Conservation (phyloP, 1,284 basidiomycete genomes). For the Grifola frondosa region DNA sequence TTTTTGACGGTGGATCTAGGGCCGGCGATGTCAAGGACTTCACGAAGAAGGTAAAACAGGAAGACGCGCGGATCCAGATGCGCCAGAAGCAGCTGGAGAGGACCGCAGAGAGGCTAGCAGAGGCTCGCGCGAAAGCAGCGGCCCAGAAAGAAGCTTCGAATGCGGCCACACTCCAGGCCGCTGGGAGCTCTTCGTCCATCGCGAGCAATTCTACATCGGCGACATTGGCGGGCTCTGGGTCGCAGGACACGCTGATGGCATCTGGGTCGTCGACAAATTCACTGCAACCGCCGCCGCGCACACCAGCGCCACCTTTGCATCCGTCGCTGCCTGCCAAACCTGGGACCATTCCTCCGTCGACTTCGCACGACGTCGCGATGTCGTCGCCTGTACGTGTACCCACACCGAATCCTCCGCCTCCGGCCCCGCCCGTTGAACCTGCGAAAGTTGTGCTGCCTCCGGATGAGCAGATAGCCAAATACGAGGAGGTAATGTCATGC, state of each 20-base stretch:
- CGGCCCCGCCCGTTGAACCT: too few relatives aligned
- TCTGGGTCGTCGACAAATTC: too few relatives aligned
- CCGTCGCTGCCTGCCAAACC: slow-evolving; percentile 63
- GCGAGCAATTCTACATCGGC: slow-evolving; percentile 14
- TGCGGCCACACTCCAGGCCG: slow-evolving; percentile 24
- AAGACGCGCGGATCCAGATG: slow-evolving; percentile 62
- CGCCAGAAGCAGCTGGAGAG: slow-evolving; percentile 54
- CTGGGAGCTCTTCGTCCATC: slow-evolving; percentile 19
- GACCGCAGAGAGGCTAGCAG: slow-evolving; percentile 44
- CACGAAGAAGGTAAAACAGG: slow-evolving; percentile 64
- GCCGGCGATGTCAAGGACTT: slow-evolving; percentile 73
- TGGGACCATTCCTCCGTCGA: slow-evolving; percentile 31
- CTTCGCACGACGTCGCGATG: slow-evolving; percentile 11
- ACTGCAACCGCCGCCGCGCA: slow-evolving; percentile 22
- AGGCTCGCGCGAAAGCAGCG: slow-evolving; percentile 43
- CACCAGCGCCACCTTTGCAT: slow-evolving; percentile 44
- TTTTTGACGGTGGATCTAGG: slow-evolving; percentile 37
- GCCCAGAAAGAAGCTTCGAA: slow-evolving; percentile 23
- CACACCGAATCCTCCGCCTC: slow-evolving; percentile 28
- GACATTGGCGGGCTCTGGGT: slow-evolving; percentile 7
- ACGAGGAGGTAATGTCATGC: slow-evolving; percentile 54
- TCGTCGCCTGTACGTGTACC: slow-evolving; percentile 27
- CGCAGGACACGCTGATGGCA: slow-evolving; percentile 12
- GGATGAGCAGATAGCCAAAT: slow-evolving; percentile 55
- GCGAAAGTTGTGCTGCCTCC: slow-evolving; percentile 27